Base-by-base conservation (phyloP, 1,284 basidiomycete species). In the Malassezia cuniculi region DNA sequence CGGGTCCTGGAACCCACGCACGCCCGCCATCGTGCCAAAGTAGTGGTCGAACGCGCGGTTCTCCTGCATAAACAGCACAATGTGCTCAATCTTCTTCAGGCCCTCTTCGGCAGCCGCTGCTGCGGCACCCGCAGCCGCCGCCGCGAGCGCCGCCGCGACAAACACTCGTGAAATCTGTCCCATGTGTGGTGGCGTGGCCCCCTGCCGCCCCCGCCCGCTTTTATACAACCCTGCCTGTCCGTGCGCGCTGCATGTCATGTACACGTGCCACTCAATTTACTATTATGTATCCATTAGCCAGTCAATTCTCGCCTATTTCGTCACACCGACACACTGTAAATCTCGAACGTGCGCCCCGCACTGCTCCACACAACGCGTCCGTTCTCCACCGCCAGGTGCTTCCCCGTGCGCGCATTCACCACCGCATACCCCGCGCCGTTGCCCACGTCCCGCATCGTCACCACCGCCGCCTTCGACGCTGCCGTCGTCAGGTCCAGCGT, bases 41-140 rank as follows among this genome's bases (percentile, higher is more conserved):
- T 60, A 60, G 43, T 60, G 57, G 33, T 60, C 57, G 28, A 60
- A 60, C 15, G 57, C 54, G n/a, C 57, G 38, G 42, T 60, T 60
- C 41, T 60, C 57, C 34, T 61, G 58, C 58, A 61, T 61, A 36
- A 52, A 52, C 11, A 52, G 31, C n/a, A 52, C 42, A 21, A 52
- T 43, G 38, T 52, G 50, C 34, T 52, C 36, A 22, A 45, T 41
- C 16, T 49, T 21, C 34, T 36, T 36, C 18, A 41, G 29, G 6
- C 24, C 28, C 12, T 32, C 21, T n/a, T 34, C 12, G 6, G 14
- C 36, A 17, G 36, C 36, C 20, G 15, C 2, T 5, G 21, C 19
- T 14, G 36, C 20, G 16, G n/a, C n/a, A 12, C 26, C 15, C 16
- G 29, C 36, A 2, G 36, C 36, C 28, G 30, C 22, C 8, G 14